A percentile compares a stretch with the other conserved stretches of the same genome.
These are phyloP conservation scores for Hirsutella minnesotensis DNA, from an alignment of 2,329 filamentous ascomycete species.

Conservation along the genomic window DNA sequence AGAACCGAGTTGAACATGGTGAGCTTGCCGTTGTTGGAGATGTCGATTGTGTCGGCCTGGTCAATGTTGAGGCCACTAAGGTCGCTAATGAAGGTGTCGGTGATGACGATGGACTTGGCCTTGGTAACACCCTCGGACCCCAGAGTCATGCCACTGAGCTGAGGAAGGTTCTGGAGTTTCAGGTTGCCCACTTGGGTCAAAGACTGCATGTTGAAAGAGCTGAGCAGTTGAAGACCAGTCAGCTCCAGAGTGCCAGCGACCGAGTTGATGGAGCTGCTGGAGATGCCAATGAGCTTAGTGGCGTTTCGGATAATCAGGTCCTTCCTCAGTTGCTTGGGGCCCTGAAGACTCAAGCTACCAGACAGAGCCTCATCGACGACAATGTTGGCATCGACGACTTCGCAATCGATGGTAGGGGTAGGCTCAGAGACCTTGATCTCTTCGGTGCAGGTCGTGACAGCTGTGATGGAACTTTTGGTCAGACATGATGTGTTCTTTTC, in stretches of 20 bases:
- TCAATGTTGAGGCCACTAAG: conserved; percentile 73
- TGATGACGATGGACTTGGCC: conserved; percentile 59
- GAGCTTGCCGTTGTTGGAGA: conserved; percentile 85
- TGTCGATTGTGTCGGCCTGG: conserved; percentile 59
- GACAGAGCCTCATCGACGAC: conserved; percentile 45
- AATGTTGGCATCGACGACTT: conserved; percentile 57
- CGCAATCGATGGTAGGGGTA: conserved; percentile 52
- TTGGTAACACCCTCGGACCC: conserved; percentile 47
- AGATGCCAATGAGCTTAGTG: conserved; percentile 45
- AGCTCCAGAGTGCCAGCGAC: conserved; percentile 65
- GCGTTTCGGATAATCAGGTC: conserved; percentile 51
- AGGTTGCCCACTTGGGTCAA: conserved; percentile 58
- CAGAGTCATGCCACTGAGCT: conserved; percentile 36
- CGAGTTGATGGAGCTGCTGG: conserved; percentile 45
- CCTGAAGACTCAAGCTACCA: conserved; percentile 49
- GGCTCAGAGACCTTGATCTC: conserved; percentile 55
- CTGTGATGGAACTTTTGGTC: conserved; percentile 2
- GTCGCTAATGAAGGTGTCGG: conserved; percentile 72
- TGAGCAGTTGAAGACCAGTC: conserved; percentile 55
- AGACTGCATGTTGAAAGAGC: conserved; percentile 50
- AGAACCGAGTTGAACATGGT: conserved; percentile 66
- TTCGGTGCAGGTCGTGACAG: conserved; percentile 26
- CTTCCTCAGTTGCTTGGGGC: conserved; percentile 43
- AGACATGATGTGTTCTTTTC: background rate
- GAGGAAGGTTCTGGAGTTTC: conserved; percentile 59